These are phyloP conservation scores for Aureobasidium sp. DNA, from an alignment of 2,329 filamentous ascomycete genomes.

Conservation along the genomic window DNA sequence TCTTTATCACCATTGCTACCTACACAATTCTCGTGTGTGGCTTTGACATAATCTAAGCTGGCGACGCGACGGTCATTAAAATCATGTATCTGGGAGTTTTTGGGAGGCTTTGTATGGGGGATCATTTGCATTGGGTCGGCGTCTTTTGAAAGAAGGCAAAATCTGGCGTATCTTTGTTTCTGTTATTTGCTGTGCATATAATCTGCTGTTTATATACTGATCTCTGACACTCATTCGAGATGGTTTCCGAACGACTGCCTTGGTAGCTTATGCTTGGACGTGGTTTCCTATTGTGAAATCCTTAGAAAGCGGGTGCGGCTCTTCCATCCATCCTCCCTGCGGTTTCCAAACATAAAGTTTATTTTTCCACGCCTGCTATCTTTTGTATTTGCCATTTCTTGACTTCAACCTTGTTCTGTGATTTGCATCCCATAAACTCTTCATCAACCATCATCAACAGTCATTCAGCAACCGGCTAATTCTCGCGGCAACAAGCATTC, in stretches of 20 bases:
- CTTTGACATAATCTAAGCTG: background rate
- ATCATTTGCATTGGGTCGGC: slow-evolving; percentile 5
- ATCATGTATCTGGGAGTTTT: background rate
- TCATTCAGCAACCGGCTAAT: background rate
- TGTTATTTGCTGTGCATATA: background rate
- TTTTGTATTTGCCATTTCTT: background rate
- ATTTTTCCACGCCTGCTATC: background rate
- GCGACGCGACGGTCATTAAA: background rate
- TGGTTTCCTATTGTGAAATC: background rate
- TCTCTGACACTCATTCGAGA: background rate
- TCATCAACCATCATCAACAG: background rate
- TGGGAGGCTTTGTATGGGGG: background rate
- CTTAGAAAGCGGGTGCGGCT: background rate
- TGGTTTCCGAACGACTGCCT: background rate
- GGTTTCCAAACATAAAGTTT: background rate
- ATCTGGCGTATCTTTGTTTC: background rate
- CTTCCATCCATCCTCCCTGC: background rate
- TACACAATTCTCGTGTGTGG: slow-evolving; percentile 44
- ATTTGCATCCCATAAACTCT: background rate
- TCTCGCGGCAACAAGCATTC: background rate
- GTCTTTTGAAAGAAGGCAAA: background rate
- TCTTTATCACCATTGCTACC: slow-evolving; percentile 47
- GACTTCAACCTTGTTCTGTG: background rate
- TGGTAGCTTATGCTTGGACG: background rate
- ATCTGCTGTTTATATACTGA: background rate